These are phyloP conservation scores for Cystobasidiopsis lactophilus DNA, from an alignment of 768 basidiomycete genomes.

Conservation along the genomic window DNA sequence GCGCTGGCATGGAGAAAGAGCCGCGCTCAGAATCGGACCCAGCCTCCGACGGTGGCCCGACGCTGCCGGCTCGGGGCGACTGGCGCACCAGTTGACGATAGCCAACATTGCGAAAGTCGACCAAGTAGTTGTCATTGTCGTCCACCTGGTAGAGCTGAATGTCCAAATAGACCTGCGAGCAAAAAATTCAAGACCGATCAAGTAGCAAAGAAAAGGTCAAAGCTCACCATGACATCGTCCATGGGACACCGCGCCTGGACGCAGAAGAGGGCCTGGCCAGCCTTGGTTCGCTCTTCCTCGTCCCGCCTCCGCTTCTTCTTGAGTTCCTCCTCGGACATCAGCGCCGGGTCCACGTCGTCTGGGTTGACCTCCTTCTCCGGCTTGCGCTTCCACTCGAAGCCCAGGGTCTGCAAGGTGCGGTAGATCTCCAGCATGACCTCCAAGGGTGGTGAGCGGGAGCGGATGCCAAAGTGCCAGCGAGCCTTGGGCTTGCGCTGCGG, in stretches of 20 bases:
- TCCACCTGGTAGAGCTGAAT: slow-evolving; percentile 93
- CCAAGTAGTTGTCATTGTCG: slow-evolving; percentile 62
- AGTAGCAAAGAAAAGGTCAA: neutral
- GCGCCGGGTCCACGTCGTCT: slow-evolving; percentile 20
- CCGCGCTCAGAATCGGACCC: neutral
- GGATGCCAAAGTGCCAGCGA: slow-evolving; percentile 96
- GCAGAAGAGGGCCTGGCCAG: slow-evolving; percentile 46
- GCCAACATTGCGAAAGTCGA: slow-evolving; percentile 95
- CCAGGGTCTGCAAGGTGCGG: slow-evolving; percentile 61
- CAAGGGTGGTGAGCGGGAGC: slow-evolving; percentile 64
- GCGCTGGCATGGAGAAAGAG: slow-evolving; percentile 1
- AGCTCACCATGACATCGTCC: slow-evolving; percentile 68
- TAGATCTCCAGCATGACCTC: slow-evolving; percentile 99
- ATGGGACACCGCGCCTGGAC: slow-evolving; percentile 81
- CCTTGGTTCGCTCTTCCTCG: slow-evolving; percentile 25
- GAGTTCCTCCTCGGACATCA: slow-evolving; percentile 31
- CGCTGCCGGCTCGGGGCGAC: slow-evolving; percentile 43
- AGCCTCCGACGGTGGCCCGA: slow-evolving; percentile 30
- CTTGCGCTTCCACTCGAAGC: slow-evolving; percentile 97
- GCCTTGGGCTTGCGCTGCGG: slow-evolving; percentile 48
- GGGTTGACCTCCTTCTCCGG: slow-evolving; percentile 33
- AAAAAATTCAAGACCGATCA: too few species aligned
- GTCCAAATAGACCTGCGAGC: slow-evolving; percentile 69
- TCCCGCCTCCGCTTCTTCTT: slow-evolving; percentile 22
- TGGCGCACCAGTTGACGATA: slow-evolving; percentile 35